phyloP scores from a whole-genome alignment of 2,329 filamentous ascomycete genomes.

The Arthroderma sp. region DNA sequence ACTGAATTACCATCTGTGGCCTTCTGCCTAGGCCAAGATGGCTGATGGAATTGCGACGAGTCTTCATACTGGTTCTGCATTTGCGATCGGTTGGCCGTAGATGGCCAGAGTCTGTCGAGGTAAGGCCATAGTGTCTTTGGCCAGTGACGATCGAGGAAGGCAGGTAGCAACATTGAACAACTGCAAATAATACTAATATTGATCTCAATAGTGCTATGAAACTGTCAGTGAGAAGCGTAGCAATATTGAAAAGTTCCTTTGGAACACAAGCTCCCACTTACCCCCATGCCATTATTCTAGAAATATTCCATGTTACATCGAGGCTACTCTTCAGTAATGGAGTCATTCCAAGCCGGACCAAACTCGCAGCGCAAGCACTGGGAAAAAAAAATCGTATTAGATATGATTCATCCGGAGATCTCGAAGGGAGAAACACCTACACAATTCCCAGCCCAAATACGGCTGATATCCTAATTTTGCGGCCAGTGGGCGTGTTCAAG shows the following conservation, averaged over 20 bases:
- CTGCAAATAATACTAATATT: conserved; percentile 1
- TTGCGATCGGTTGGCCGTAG: no score
- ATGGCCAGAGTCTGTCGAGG: no score
- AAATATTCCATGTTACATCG: conserved; percentile 2
- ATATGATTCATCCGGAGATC: not conserved
- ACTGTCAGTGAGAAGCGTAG: not conserved
- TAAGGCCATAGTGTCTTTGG: not conserved
- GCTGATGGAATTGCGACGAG: no score
- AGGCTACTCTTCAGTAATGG: not conserved
- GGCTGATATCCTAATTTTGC: not conserved
- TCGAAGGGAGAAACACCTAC: not conserved
- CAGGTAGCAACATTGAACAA: not conserved
- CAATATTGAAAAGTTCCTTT: not conserved
- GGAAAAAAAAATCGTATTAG: not conserved
- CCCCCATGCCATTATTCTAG: not conserved
- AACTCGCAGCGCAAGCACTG: not conserved
- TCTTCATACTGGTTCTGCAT: no score
- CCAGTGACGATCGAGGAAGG: conserved; percentile 1
- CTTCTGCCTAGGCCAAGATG: no score
- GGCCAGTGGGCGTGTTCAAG: not conserved
- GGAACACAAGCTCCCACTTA: not conserved
- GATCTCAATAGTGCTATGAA: not conserved
- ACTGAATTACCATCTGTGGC: no score
- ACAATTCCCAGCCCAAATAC: conserved; percentile 2
- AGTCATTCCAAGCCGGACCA: not conserved